phyloP scores from a whole-genome alignment of 2,329 filamentous ascomycete species.

The Apiospora saccharicola region DNA sequence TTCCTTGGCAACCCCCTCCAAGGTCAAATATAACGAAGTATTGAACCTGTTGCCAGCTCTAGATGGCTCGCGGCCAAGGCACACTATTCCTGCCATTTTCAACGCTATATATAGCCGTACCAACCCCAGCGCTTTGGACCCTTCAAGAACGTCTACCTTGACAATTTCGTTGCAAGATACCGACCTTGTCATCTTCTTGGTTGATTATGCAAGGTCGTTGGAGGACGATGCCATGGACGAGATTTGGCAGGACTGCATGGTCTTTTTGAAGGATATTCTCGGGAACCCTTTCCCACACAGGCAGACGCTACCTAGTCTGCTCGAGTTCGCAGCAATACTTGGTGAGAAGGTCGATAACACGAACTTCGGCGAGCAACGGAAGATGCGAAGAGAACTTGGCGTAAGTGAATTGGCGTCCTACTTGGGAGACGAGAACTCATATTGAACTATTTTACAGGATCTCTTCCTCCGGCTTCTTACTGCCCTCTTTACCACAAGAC shows the following conservation, averaged over 20 bases:
- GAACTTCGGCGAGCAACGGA: constrained; percentile 92
- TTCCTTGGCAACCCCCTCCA: constrained; percentile 52
- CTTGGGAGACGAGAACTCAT: not conserved
- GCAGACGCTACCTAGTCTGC: constrained; percentile 83
- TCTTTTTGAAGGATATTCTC: constrained; percentile 87
- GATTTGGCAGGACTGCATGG: constrained; percentile 94
- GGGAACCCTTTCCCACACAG: constrained; percentile 94
- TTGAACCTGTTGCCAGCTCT: constrained; percentile 90
- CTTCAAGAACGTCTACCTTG: constrained; percentile 83
- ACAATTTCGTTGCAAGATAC: constrained; percentile 84
- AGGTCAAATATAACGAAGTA: constrained; percentile 67
- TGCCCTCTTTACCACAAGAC: constrained; percentile 92
- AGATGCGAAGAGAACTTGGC: constrained; percentile 88
- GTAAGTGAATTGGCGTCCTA: constrained; percentile 59
- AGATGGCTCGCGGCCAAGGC: constrained; percentile 88
- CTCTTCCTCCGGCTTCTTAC: constrained; percentile 87
- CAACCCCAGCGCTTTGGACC: constrained; percentile 81
- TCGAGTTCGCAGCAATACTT: constrained; percentile 89
- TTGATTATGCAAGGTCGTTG: constrained; percentile 87
- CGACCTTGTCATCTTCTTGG: constrained; percentile 86
- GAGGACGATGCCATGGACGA: constrained; percentile 99
- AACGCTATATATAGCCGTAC: constrained; percentile 96
- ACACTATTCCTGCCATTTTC: constrained; percentile 92
- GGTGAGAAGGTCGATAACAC: constrained; percentile 98
- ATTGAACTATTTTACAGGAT: constrained; percentile 62